A percentile compares a stretch with the other conserved stretches of the same genome.
Evolutionary conservation across 345 rosid species (phyloP).

Genomic region (Hibiscus tridactylites): DNA sequence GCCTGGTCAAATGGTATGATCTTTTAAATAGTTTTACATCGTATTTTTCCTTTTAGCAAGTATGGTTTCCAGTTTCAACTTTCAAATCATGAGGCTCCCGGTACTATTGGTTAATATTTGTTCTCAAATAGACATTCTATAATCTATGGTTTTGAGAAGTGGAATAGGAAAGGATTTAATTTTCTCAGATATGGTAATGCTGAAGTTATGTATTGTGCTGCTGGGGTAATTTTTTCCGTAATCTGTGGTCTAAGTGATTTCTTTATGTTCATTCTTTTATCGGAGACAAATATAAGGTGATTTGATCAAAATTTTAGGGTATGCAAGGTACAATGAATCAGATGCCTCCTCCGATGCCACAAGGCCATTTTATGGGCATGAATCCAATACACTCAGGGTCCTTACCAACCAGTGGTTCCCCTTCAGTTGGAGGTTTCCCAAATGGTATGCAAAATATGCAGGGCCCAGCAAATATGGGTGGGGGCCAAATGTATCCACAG

Average conservation of each 20-base stretch:
- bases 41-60: background rate
- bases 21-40: background rate
- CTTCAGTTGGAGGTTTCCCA: conserved; percentile 59
- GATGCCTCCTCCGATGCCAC: conserved; percentile 67
- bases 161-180: too few species aligned
- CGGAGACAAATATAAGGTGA: background rate
- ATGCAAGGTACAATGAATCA: conserved; percentile 78
- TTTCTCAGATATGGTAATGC: too few species aligned
- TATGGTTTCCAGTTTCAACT: background rate
- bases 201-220: too few species aligned
- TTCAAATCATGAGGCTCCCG: background rate
- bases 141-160: background rate
- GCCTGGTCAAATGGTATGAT: conserved; percentile 80
- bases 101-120: background rate
- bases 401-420: conserved; percentile 30
- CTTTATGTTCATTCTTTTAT: too few species aligned
- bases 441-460: conserved; percentile 66
- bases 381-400: conserved; percentile 61
- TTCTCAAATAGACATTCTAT: background rate
- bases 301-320: conserved; percentile 33
- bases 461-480: conserved; percentile 45
- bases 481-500: conserved; percentile 63
- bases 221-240: background rate
- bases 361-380: conserved; percentile 80
- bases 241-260: too few species aligned